Base-by-base conservation (phyloP, 129 eudicot genomes). In the Rutidosis leptorrhynchoides region DNA sequence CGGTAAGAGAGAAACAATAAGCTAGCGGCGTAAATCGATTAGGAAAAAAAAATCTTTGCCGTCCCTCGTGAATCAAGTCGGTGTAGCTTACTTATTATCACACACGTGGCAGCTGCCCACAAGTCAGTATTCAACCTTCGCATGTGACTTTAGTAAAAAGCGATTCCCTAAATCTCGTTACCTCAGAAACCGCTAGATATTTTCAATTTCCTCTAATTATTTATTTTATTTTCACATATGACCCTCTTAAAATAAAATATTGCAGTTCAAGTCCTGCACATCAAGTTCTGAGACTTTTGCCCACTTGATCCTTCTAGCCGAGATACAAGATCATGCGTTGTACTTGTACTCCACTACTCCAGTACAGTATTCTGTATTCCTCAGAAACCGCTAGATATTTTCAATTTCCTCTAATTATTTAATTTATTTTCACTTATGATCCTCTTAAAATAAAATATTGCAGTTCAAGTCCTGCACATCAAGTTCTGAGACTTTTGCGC, bases 71-170 rank as follows among this genome's bases (percentile, higher is more conserved):
- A 66, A 29, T 16, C 40, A 30, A 65, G 68, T 24, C 71, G 73
- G 61, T 72, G 49, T 65, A 17, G 67, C 17, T 43, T 74, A 27
- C 17, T 9, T 25, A 21, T 29, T 43, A 65, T 66, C 67, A 66
- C 79, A 74, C 79, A 74, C 73, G 79, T 74, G 79, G 79, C 79
- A 46, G 14, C 43, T 58, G 58, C 61, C 63, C 40, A 74, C 79
- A 65, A 46, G 73, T 40, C 49, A 54, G 7, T 63, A 37, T 73
- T 58, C 19, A 59, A 21, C 40, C 51, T 17, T 28, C 53, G 43
- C 79, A 74, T 67, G 79, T 67, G 79, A 74, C 79, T 74, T 48
- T 66, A 66, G 55, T 66, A 16, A 74, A 74, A 58, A 67, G 42
- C 22, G 60, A 32, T 28, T 55, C 67, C 26, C 54, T 45, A 74